phyloP scores from a whole-genome alignment of 352 stramenopile genomes.

The Phytophthora fragariaefolia region DNA sequence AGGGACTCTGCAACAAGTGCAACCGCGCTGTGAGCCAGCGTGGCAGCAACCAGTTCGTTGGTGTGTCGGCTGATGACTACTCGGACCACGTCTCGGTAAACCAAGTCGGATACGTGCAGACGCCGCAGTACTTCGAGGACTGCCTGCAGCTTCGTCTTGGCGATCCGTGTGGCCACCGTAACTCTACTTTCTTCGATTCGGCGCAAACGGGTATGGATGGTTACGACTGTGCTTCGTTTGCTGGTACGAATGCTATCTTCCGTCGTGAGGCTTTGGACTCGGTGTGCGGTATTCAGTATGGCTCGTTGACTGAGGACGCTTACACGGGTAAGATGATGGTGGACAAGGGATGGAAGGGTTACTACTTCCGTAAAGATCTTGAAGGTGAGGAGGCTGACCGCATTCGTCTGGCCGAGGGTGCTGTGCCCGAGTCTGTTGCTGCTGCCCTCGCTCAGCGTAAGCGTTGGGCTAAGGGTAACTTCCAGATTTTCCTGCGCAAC shows the following conservation, averaged over 20 bases:
- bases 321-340: slow-evolving; percentile 86
- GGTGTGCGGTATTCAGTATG: slow-evolving; percentile 77
- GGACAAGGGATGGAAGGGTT: slow-evolving; percentile 79
- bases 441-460: slow-evolving; percentile 70
- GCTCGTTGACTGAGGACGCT: slow-evolving; percentile 76
- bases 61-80: slow-evolving; percentile 65
- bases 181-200: slow-evolving; percentile 79
- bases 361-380: slow-evolving; percentile 82
- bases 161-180: slow-evolving; percentile 70
- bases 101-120: slow-evolving; percentile 79
- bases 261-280: slow-evolving; percentile 76
- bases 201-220: slow-evolving; percentile 77
- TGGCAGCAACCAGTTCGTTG: slow-evolving; percentile 54
- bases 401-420: slow-evolving; percentile 71
- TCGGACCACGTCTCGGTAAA: slow-evolving; percentile 75
- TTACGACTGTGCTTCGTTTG: slow-evolving; percentile 77
- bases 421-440: slow-evolving; percentile 70
- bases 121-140: slow-evolving; percentile 77
- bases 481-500: slow-evolving; percentile 77
- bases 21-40: slow-evolving; percentile 46
- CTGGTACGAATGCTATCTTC: slow-evolving; percentile 82
- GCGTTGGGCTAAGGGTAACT: slow-evolving; percentile 82
- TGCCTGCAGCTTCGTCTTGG: slow-evolving; percentile 69
- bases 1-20: slow-evolving; percentile 71
- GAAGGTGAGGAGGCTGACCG: slow-evolving; percentile 73